Percentiles rank a stretch among this genome's conserved stretches.
phyloP scores from a whole-genome alignment of 2,329 filamentous ascomycete genomes.

The Gremmenia infestans region DNA sequence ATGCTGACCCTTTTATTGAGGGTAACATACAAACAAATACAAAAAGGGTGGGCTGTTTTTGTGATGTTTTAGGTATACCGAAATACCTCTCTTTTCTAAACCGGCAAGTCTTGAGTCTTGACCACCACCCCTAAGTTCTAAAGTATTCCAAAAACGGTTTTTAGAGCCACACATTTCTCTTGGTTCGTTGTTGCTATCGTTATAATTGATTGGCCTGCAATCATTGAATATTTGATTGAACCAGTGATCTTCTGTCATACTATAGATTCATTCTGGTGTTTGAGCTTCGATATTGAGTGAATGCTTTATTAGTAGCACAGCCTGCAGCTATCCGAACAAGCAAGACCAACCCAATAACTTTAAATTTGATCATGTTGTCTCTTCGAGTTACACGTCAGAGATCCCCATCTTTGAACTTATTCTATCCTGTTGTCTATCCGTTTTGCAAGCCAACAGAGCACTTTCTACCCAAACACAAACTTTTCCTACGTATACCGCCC shows the following conservation, averaged over 20 bases:
- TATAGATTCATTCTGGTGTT: not conserved
- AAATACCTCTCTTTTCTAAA: no score
- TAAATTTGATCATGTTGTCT: not conserved
- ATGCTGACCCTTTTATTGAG: no score
- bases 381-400: not conserved
- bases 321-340: slow-evolving; percentile 14
- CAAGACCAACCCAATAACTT: not conserved
- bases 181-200: not conserved
- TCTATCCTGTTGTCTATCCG: not conserved
- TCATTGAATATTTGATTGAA: not conserved
- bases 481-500: no score
- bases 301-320: slow-evolving; percentile 4
- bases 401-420: not conserved
- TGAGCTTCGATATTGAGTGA: not conserved
- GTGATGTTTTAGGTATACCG: no score
- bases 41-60: no score
- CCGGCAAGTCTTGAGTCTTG: no score
- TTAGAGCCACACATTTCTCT: not conserved
- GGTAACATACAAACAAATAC: no score
- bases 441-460: no score
- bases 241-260: not conserved
- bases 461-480: no score
- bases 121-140: no score
- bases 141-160: not conserved
- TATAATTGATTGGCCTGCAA: not conserved